Evolutionary conservation across 176 grass and related monocot genomes (phyloP).

Genomic region (Ampelocalamus luodianensis): DNA sequence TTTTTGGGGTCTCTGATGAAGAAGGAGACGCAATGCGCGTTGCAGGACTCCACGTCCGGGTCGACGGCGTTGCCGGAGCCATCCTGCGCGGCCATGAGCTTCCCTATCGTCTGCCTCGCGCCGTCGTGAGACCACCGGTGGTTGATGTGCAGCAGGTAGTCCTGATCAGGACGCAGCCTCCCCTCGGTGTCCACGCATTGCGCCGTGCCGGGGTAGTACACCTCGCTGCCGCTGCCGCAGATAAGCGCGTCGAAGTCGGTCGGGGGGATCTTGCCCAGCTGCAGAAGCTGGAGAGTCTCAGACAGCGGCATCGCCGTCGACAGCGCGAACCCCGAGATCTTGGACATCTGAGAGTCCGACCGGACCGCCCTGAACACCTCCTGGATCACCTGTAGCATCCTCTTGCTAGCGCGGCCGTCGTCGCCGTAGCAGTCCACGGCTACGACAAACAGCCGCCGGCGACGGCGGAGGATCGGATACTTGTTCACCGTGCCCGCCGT

Average conservation of each 20-base stretch:
- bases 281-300: constrained; percentile 66
- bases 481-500: constrained; percentile 59
- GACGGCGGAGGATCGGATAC: constrained; percentile 76
- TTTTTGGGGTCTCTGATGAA: constrained; percentile 72
- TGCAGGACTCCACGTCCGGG: constrained; percentile 68
- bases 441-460: constrained; percentile 76
- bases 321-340: constrained; percentile 86
- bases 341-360: constrained; percentile 90
- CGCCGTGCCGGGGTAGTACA: constrained; percentile 85
- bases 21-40: constrained; percentile 82
- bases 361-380: constrained; percentile 77
- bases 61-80: constrained; percentile 43
- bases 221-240: constrained; percentile 86
- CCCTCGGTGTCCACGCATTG: constrained; percentile 75
- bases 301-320: constrained; percentile 89
- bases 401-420: constrained; percentile 68
- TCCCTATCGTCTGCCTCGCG: constrained; percentile 64
- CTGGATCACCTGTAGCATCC: constrained; percentile 82
- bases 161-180: constrained; percentile 78
- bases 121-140: constrained; percentile 88
- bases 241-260: constrained; percentile 93
- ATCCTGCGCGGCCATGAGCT: constrained; percentile 60
- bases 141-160: constrained; percentile 84
- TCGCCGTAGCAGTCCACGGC: constrained; percentile 82
- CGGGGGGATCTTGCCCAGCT: constrained; percentile 60